Conservation (phyloP, 495 filamentous ascomycete species). For the Penicillium bovifimosum region DNA sequence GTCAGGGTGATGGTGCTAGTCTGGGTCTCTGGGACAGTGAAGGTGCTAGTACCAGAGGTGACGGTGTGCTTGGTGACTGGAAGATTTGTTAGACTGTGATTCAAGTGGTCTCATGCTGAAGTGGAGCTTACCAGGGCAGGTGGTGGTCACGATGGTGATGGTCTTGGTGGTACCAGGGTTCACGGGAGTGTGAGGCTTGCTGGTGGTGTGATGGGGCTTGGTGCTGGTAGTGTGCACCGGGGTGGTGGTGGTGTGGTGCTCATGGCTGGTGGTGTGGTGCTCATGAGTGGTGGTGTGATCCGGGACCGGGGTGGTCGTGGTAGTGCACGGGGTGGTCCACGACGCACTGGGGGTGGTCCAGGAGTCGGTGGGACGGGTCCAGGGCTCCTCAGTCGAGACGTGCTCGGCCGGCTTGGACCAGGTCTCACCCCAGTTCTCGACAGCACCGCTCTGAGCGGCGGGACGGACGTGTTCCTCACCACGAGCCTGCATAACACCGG, state of each 20-base stretch:
- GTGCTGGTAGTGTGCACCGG: background rate
- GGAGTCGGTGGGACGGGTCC: background rate
- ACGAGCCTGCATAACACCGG: slow-evolving; percentile 34
- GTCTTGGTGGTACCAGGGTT: slow-evolving; percentile 28
- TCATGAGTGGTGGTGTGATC: background rate
- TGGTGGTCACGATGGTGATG: slow-evolving; percentile 33
- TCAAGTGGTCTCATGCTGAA: background rate
- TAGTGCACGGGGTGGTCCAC: slow-evolving; percentile 6
- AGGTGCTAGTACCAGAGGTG: slow-evolving; percentile 29
- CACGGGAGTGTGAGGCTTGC: slow-evolving; percentile 11
- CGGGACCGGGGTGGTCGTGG: slow-evolving; percentile 1
- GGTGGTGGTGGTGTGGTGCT: background rate
- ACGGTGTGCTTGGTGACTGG: slow-evolving; percentile 30
- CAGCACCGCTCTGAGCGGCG: slow-evolving; percentile 2
- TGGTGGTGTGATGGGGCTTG: background rate
- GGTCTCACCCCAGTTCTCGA: slow-evolving; percentile 7
- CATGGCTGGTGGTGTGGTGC: background rate
- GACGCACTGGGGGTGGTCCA: slow-evolving; percentile 1
- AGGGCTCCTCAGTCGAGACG: background rate
- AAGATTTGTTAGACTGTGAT: slow-evolving; percentile 11
- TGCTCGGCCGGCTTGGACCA: slow-evolving; percentile 11
- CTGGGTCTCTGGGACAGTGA: slow-evolving; percentile 30
- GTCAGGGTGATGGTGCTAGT: slow-evolving; percentile 37
- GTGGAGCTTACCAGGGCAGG: slow-evolving; percentile 31
- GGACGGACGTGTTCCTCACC: slow-evolving; percentile 16